Evolutionary conservation across 2,329 filamentous ascomycete genomes (phyloP).

Genomic region (Zasmidium citrigriseum): DNA sequence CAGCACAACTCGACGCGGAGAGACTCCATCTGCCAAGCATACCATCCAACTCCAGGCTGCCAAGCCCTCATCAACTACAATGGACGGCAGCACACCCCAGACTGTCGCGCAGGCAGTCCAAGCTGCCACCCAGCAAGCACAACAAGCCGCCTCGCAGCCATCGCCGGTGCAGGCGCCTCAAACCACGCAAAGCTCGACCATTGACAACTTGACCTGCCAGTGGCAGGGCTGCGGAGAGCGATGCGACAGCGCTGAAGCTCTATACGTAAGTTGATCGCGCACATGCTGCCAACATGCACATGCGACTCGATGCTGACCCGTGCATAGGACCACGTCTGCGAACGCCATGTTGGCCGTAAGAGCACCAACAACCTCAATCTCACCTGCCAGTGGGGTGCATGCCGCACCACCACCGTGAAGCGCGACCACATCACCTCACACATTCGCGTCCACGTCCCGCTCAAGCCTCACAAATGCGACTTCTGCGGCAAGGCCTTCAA

Average conservation of each 20-base stretch:
- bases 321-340: conserved; percentile 89
- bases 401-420: conserved; percentile 95
- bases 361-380: conserved; percentile 98
- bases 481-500: conserved; percentile 99
- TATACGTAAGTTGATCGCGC: conserved; percentile 59
- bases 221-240: conserved; percentile 65
- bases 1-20: background rate
- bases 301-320: conserved; percentile 10
- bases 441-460: conserved; percentile 95
- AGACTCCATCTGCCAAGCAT: background rate
- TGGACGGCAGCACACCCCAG: conserved; percentile 8
- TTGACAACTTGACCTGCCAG: conserved; percentile 57
- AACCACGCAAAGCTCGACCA: conserved; percentile 31
- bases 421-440: conserved; percentile 99
- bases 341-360: conserved; percentile 97
- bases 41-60: too few species aligned
- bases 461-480: conserved; percentile 99
- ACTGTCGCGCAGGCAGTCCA: conserved; percentile 33
- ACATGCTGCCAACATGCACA: background rate
- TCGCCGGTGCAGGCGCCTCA: conserved; percentile 32
- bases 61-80: background rate
- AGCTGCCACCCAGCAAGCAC: conserved; percentile 29
- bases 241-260: conserved; percentile 58
- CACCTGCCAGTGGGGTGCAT: conserved; percentile 96
- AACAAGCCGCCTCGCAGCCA: conserved; percentile 25